These are phyloP conservation scores for Puccinia triticina DNA, from an alignment of 1,284 basidiomycete genomes.

Conservation along the genomic window DNA sequence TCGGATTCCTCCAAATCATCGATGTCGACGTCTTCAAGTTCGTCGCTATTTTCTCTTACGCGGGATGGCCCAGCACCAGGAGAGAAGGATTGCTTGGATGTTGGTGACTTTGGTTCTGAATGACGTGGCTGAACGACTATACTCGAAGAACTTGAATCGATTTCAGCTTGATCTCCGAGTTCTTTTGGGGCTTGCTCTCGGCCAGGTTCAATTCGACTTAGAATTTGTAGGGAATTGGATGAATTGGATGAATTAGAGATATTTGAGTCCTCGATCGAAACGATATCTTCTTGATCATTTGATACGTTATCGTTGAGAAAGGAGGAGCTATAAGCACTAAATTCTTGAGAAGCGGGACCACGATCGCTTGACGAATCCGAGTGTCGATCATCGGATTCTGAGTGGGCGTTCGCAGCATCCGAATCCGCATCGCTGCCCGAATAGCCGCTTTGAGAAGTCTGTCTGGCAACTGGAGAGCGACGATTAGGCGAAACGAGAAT, in stretches of 20 bases:
- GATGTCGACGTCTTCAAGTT: slow-evolving; percentile 6
- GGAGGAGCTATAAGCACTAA: background rate
- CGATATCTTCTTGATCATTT: background rate
- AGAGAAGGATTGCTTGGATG: background rate
- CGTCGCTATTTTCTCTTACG: background rate
- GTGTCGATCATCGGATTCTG: background rate
- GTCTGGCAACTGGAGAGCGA: background rate
- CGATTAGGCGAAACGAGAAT: background rate
- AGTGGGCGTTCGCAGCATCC: background rate
- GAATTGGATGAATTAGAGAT: background rate
- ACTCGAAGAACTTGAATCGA: background rate
- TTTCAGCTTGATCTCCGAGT: background rate
- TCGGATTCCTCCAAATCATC: slow-evolving; percentile 26
- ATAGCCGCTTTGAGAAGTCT: background rate
- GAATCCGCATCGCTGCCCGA: slow-evolving; percentile 7
- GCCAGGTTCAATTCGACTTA: background rate
- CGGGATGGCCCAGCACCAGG: background rate
- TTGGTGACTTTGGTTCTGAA: background rate
- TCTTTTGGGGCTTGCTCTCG: background rate
- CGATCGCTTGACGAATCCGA: slow-evolving; percentile 1
- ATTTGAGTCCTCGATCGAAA: slow-evolving; percentile 21
- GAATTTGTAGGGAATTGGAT: background rate
- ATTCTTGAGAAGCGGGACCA: slow-evolving; percentile 6
- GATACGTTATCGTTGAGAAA: background rate
- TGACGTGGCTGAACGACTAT: slow-evolving; percentile 11